These are phyloP conservation scores for Fusarium tupiense DNA, from an alignment of 2,329 filamentous ascomycete species.

Conservation along the genomic window DNA sequence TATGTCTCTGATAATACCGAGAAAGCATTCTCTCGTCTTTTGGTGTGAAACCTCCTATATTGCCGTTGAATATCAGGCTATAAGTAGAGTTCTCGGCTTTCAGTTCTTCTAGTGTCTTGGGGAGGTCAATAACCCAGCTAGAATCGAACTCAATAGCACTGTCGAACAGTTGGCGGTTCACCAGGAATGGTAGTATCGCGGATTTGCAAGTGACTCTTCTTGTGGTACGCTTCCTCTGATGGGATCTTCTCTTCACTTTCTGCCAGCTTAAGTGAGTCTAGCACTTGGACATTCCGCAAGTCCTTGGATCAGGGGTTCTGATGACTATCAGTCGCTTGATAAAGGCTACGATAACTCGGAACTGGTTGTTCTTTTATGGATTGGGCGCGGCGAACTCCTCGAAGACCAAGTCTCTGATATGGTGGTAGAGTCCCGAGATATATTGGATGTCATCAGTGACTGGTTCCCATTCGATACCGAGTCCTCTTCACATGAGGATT, in stretches of 20 bases:
- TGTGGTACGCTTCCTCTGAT: not conserved
- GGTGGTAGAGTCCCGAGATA: no score
- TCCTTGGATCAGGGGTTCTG: not conserved
- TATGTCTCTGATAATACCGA: not conserved
- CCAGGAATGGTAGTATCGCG: not conserved
- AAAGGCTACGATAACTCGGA: not conserved
- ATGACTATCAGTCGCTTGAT: not conserved
- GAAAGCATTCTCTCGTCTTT: no score
- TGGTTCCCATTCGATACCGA: no score
- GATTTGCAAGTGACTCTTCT: not conserved
- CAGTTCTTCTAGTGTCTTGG: no score
- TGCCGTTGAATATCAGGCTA: not conserved
- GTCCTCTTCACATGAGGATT: no score
- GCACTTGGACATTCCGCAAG: not conserved
- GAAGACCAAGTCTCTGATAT: not conserved
- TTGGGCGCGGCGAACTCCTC: fast-evolving
- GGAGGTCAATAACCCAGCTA: no score
- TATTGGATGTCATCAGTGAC: no score
- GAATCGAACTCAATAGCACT: no score
- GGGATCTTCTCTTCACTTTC: not conserved
- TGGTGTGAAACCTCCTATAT: not conserved
- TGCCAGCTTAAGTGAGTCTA: not conserved
- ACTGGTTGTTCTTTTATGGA: not conserved
- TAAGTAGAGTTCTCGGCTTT: no score
- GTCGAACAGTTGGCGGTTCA: not conserved